Base-by-base conservation (phyloP, 169 alveolate genomes). In the Cystoisospora suis region DNA sequence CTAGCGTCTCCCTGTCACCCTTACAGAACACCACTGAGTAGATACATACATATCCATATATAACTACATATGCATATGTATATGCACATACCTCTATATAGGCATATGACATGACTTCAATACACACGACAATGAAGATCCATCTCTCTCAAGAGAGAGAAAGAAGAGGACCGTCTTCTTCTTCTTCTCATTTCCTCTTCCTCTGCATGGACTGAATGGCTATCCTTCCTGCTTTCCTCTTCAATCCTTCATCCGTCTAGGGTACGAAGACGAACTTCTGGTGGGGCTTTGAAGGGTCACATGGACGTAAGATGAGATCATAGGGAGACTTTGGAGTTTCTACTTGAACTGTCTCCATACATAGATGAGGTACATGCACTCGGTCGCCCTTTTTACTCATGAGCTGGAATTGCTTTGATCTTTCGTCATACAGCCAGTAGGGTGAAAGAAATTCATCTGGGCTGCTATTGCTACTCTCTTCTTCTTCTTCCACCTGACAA, bases 321-420 rank as follows among this genome's bases (percentile, higher is more conserved):
- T 15, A 72, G 1, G 83, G 83, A 40, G 58, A 40, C 56, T 72
- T 72, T 34, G 47, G 34, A 29, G 83, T 72, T 29, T 34, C 42
- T 23, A 38, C 27, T 12, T 72, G n/a, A 46, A 40, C 53, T n/a
- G 83, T 56, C 83, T 72, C 42, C 83, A 72, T 72, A 53, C 83
- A 72, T 46, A 72, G 83, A 38, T 72, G 3, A 17, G 15, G 42
- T 0, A 38, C 42, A 34, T 72, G 83, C 3, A 72, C 29, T 34
- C 32, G 27, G 9, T 32, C 32, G 83, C 45, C 32, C 17, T 32
- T 36, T 27, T 46, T 29, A 34, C 32, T 38, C 83, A 72, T 2
- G 58, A 72, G 45, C 56, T 72, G 83, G 58, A 72, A 17, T 56
- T 72, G 83, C 83, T 72, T 34, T 56, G 83, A 23, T 12, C 20